These are phyloP conservation scores for Leucaena leucocephala DNA, from an alignment of 306 rosid species.

Conservation along the genomic window DNA sequence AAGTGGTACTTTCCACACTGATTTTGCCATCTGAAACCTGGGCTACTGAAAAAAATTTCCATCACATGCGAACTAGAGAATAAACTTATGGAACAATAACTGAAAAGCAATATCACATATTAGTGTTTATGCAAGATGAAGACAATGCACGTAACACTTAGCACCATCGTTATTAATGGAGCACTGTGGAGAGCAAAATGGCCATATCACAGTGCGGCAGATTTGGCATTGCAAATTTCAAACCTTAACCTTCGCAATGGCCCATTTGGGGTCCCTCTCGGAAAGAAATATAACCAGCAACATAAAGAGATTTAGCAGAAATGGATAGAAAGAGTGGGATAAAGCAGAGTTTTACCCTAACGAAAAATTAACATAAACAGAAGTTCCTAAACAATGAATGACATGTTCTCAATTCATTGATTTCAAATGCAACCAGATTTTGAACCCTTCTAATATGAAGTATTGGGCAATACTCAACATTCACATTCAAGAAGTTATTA, in stretches of 20 bases:
- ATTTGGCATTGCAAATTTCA: background rate
- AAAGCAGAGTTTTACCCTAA: background rate
- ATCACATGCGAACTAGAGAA: background rate
- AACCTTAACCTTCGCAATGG: background rate
- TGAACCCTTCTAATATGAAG: background rate
- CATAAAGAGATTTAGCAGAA: background rate
- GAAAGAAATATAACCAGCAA: background rate
- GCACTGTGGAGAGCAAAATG: background rate
- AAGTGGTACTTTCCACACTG: background rate
- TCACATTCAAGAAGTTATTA: background rate
- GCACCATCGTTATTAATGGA: background rate
- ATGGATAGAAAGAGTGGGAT: background rate
- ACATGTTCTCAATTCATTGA: background rate
- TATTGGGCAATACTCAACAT: background rate
- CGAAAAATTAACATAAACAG: background rate
- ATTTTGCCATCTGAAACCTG: slow-evolving; percentile 6
- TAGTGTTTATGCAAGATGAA: background rate
- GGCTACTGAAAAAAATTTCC: background rate
- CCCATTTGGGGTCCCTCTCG: background rate
- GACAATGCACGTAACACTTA: background rate
- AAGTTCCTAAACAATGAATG: background rate
- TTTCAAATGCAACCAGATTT: slow-evolving; percentile 3
- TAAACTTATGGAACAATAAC: background rate
- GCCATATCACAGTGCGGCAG: background rate
- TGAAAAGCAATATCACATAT: background rate